Evolutionary conservation across 2,329 filamentous ascomycete genomes (phyloP).

Genomic region (Esteya vermicola): DNA sequence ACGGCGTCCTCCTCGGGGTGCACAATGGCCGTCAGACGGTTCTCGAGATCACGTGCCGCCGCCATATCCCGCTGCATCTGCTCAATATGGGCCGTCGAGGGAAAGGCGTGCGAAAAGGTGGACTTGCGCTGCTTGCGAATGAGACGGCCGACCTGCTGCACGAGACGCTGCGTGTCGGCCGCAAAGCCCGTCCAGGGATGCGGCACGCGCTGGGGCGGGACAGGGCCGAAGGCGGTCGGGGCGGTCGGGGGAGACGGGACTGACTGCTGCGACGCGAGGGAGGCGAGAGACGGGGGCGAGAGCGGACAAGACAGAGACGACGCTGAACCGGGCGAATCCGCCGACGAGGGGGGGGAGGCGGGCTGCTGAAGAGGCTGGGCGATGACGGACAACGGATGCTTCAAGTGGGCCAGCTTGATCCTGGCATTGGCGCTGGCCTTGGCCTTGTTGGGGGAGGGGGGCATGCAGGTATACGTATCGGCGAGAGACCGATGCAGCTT

Average conservation of each 20-base stretch:
- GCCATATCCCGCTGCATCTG: slow-evolving; percentile 19
- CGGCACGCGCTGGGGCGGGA: slow-evolving; percentile 14
- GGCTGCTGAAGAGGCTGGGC: too few species aligned
- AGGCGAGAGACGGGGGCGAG: too few species aligned
- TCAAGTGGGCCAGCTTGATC: background rate
- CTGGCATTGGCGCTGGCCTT: background rate
- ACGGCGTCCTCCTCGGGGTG: slow-evolving; percentile 30
- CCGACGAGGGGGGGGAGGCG: too few species aligned
- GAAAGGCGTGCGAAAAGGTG: slow-evolving; percentile 19
- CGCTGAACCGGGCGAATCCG: too few species aligned
- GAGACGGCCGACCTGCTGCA: slow-evolving; percentile 29
- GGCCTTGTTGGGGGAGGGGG: too few species aligned
- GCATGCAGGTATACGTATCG: too few species aligned
- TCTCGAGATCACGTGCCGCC: slow-evolving; percentile 25
- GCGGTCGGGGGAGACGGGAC: too few species aligned
- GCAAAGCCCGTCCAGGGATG: slow-evolving; percentile 35
- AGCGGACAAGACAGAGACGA: too few species aligned
- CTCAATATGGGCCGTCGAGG: slow-evolving; percentile 13
- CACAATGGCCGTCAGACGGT: slow-evolving; percentile 28
- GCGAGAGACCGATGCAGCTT: too few species aligned
- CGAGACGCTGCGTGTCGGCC: slow-evolving; percentile 26
- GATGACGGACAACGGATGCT: background rate
- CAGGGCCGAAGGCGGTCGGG: too few species aligned
- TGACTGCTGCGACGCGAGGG: too few species aligned
- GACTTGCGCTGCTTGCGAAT: slow-evolving; percentile 19